Evolutionary conservation across 176 grass and related monocot species (phyloP), one percentile per base, ranked within the genome.

Genomic region (Lolium perenne): DNA sequence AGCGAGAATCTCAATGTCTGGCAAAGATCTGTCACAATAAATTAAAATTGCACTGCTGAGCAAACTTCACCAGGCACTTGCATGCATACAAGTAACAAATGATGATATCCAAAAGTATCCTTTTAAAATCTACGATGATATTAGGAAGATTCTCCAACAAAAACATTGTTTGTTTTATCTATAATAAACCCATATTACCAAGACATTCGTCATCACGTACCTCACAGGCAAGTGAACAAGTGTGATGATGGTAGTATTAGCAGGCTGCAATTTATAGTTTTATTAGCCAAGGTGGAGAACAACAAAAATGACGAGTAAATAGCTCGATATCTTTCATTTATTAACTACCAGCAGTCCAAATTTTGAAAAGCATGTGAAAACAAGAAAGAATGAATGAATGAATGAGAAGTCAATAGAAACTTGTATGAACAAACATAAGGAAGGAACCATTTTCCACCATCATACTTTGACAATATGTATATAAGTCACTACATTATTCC

Each of bases 11-110:
- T 88, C 75, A 38, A 98, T 71, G 83, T 77, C 81, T 53, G 91
- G 96, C 50, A 94, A 83, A 83, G 86, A 92, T 71, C 96, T 98
- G 86, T 43, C 80, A 90, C 78, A 51, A 87, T 53, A 87, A 78
- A 59, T 71, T 73, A 82, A 83, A 79, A 77, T 51, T 59, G 35
- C 81, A 48, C 77, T 78, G 62, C 16, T 23, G 13, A 71, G 57
- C 35, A 70, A 82, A 89, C 6, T 66, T 81, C 60, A 74, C 13
- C 2, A 14, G 72, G 16, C 10, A 40, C 10, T 55, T 66, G 59
- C 35, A 74, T 54, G 60, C 5, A 38, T 23, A n/a, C 41, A 80
- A 11, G 61, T 76, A 76, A 57, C 48, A 50, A 41, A 86, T 86
- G 41, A 60, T 58, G 59, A 20, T 10, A 50, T 17, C 68, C 71